Evolutionary conservation across 2,329 filamentous ascomycete species (phyloP).

Genomic region (Penicillium hordei): DNA sequence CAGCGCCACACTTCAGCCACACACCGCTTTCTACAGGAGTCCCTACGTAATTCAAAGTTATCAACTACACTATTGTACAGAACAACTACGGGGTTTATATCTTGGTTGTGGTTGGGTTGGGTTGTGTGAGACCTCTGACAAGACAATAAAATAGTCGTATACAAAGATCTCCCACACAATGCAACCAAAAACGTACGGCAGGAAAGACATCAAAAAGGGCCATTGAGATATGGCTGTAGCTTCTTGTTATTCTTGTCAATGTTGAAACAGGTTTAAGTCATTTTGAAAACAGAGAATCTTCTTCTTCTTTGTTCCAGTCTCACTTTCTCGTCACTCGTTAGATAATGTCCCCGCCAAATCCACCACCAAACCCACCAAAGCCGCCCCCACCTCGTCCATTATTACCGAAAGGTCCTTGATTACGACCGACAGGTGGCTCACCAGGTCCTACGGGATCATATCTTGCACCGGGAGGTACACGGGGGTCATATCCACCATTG

Average conservation of each 20-base stretch:
- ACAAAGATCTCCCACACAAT: neutral
- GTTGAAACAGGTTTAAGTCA: neutral
- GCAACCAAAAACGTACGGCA: neutral
- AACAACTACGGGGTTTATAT: neutral
- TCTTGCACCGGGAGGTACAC: constrained; percentile 81
- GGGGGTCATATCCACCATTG: constrained; percentile 61
- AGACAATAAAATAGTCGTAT: neutral
- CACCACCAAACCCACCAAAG: constrained; percentile 59
- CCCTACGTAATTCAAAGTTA: constrained; percentile 1
- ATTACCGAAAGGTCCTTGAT: constrained; percentile 47
- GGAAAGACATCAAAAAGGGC: too few species aligned
- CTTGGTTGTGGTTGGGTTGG: neutral
- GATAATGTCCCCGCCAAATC: constrained; percentile 46
- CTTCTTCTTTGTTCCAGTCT: neutral
- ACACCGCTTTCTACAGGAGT: constrained; percentile 18
- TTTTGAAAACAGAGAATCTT: neutral
- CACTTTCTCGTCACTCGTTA: constrained; percentile 20
- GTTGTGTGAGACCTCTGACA: neutral
- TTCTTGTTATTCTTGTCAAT: neutral
- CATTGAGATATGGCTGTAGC: neutral
- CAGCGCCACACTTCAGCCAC: constrained; percentile 26
- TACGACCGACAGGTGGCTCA: constrained; percentile 50
- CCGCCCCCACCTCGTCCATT: constrained; percentile 35
- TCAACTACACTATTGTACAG: constrained; percentile 1
- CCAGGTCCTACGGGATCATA: constrained; percentile 85